phyloP scores from a whole-genome alignment of 805 yeast genomes.

The Wickerhamiella musiphila region DNA sequence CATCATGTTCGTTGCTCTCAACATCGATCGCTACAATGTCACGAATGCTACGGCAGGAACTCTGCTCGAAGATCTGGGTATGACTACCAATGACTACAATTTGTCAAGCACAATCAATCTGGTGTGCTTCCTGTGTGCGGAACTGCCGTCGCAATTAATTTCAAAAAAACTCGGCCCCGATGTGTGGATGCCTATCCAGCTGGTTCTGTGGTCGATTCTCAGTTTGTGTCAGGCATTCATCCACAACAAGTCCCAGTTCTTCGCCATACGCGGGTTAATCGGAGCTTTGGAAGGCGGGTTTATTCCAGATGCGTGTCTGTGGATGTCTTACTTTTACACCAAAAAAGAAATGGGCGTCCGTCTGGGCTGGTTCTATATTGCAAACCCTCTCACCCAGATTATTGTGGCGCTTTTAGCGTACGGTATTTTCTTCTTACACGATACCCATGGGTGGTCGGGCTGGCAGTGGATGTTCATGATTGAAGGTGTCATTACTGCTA shows the following conservation, averaged over 20 bases:
- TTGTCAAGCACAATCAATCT: conserved; percentile 40
- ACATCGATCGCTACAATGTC: conserved; percentile 41
- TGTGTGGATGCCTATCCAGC: conserved; percentile 44
- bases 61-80: conserved; percentile 31
- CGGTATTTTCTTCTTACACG: conserved; percentile 36
- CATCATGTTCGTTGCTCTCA: conserved; percentile 40
- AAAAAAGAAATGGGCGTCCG: conserved; percentile 39
- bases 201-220: conserved; percentile 38
- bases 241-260: conserved; percentile 27
- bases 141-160: conserved; percentile 50
- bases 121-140: conserved; percentile 40
- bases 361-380: conserved; percentile 41
- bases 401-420: conserved; percentile 32
- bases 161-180: conserved; percentile 51
- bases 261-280: conserved; percentile 31
- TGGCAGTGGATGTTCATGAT: conserved; percentile 54
- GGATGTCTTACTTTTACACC: conserved; percentile 52
- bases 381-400: conserved; percentile 32
- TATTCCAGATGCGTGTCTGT: conserved; percentile 44
- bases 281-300: conserved; percentile 53
- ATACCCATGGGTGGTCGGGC: conserved; percentile 28
- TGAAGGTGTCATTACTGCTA: conserved; percentile 41
- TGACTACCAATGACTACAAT: conserved; percentile 42
- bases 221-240: conserved; percentile 35
- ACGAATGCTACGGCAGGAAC: conserved; percentile 42